A percentile compares a stretch with the other conserved stretches of the same genome.
phyloP scores from a whole-genome alignment of 495 filamentous ascomycete genomes.

The Cercophora sp. region DNA sequence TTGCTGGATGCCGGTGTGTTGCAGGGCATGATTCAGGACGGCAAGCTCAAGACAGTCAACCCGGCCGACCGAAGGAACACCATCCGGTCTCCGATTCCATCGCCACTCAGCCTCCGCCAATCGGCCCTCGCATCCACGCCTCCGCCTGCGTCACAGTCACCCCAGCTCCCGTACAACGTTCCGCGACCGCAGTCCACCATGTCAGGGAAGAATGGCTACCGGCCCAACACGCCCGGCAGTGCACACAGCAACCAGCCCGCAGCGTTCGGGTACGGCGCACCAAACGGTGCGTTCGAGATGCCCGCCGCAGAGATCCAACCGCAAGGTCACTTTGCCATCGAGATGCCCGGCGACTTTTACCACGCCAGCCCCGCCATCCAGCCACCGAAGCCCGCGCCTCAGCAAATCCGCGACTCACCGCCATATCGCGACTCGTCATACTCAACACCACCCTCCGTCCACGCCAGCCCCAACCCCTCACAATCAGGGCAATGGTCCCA shows the following conservation, averaged over 20 bases:
- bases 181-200: slow-evolving; percentile 32
- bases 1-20: slow-evolving; percentile 46
- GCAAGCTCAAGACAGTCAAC: slow-evolving; percentile 47
- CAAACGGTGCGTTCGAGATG: slow-evolving; percentile 21
- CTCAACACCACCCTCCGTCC: slow-evolving; percentile 26
- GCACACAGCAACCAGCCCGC: slow-evolving; percentile 5
- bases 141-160: slow-evolving; percentile 31
- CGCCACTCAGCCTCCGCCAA: slow-evolving; percentile 28
- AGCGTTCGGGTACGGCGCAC: slow-evolving; percentile 12
- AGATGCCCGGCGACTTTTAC: slow-evolving; percentile 46
- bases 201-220: slow-evolving; percentile 4
- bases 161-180: slow-evolving; percentile 38
- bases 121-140: slow-evolving; percentile 19
- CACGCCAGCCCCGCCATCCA: slow-evolving; percentile 19
- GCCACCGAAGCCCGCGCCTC: slow-evolving; percentile 12
- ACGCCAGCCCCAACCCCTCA: slow-evolving; percentile 29
- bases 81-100: slow-evolving; percentile 25
- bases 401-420: slow-evolving; percentile 1
- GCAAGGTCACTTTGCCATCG: slow-evolving; percentile 28
- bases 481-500: slow-evolving; percentile 22
- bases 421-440: slow-evolving; percentile 28
- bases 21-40: slow-evolving; percentile 47
- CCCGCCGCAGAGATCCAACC: slow-evolving; percentile 11
- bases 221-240: slow-evolving; percentile 21
- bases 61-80: slow-evolving; percentile 37